These are phyloP conservation scores for Rhazya stricta DNA, from an alignment of 257 asterid genomes.

Conservation along the genomic window DNA sequence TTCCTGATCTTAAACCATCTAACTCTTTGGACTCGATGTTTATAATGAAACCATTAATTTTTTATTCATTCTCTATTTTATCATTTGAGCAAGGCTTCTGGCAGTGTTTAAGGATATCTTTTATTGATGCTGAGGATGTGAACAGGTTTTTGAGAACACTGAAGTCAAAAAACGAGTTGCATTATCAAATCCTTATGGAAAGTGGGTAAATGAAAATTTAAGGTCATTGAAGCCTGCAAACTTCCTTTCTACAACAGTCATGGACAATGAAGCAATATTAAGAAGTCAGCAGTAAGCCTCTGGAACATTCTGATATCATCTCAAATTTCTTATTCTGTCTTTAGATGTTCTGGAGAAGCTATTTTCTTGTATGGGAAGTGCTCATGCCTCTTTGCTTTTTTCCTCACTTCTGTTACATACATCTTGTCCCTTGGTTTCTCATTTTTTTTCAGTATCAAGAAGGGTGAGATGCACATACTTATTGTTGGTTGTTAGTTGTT, in stretches of 20 bases:
- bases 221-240: constrained; percentile 65
- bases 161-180: constrained; percentile 95
- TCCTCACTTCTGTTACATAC: not conserved
- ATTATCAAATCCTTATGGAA: constrained; percentile 69
- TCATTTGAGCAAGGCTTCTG: not conserved
- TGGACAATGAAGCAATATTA: constrained; percentile 82
- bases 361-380: not conserved
- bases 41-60: not conserved
- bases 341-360: constrained; percentile 3
- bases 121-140: constrained; percentile 8
- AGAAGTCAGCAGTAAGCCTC: constrained; percentile 87
- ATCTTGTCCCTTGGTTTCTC: not conserved
- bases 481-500: not conserved
- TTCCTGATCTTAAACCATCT: not conserved
- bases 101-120: not conserved
- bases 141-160: constrained; percentile 86
- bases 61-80: not conserved
- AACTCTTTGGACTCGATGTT: not conserved
- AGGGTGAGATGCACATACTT: not conserved
- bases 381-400: not conserved
- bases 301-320: constrained; percentile 3
- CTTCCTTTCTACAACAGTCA: constrained; percentile 54
- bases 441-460: not conserved
- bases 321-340: not conserved
- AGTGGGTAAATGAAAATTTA: constrained; percentile 85